Evolutionary conservation across 768 basidiomycete species (phyloP).

Genomic region (Suillus discolor): DNA sequence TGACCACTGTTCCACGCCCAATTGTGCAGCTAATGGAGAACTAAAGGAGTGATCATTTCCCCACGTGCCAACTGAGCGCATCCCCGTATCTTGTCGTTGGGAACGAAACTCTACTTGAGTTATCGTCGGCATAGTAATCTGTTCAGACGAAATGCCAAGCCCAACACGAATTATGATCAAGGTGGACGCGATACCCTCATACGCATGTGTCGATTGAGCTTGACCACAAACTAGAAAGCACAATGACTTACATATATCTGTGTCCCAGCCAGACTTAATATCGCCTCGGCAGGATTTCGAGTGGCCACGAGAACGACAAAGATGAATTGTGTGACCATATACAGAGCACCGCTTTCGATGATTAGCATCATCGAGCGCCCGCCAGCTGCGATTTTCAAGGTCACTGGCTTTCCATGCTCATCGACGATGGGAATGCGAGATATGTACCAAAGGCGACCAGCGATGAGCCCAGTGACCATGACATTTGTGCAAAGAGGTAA

Average conservation of each 20-base stretch:
- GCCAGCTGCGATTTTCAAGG: slow-evolving; percentile 8
- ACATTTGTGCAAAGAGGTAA: slow-evolving; percentile 39
- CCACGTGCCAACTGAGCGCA: background rate
- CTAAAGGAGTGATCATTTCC: background rate
- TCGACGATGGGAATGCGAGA: slow-evolving; percentile 10
- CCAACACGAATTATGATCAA: slow-evolving; percentile 24
- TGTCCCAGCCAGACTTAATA: slow-evolving; percentile 26
- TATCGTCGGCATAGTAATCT: background rate
- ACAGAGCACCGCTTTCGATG: slow-evolving; percentile 34
- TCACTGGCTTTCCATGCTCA: slow-evolving; percentile 1
- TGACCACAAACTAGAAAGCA: background rate
- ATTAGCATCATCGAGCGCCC: slow-evolving; percentile 25
- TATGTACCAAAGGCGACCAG: slow-evolving; percentile 32
- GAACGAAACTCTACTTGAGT: slow-evolving; percentile 4
- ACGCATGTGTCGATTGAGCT: background rate
- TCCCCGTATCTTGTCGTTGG: background rate
- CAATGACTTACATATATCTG: slow-evolving; percentile 32
- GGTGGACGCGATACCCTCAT: slow-evolving; percentile 20
- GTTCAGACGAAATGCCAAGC: slow-evolving; percentile 15
- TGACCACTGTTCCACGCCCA: background rate
- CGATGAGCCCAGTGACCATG: slow-evolving; percentile 37
- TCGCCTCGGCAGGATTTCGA: slow-evolving; percentile 29
- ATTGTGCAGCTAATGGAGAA: background rate
- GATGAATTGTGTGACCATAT: slow-evolving; percentile 31
- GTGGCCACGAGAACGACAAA: slow-evolving; percentile 34